Evolutionary conservation across 148 eudicot genomes (phyloP).

Genomic region (Oxyria digyna): DNA sequence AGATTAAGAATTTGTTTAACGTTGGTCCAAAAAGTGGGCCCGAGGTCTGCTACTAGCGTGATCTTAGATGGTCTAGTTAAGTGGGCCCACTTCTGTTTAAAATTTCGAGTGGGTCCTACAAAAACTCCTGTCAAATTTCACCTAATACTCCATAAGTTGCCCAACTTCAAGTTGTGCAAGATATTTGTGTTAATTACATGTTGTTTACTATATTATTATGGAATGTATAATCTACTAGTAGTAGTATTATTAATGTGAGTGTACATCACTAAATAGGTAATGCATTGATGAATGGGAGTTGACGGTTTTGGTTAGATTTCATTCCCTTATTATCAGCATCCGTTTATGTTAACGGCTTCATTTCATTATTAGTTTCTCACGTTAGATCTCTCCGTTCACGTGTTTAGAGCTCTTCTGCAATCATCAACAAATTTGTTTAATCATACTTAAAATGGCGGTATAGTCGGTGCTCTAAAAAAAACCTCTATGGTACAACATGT

Average conservation of each 20-base stretch:
- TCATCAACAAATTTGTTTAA: background rate
- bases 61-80: background rate
- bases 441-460: background rate
- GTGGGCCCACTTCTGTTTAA: background rate
- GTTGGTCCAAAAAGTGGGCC: background rate
- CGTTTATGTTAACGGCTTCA: background rate
- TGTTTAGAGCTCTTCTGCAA: background rate
- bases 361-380: background rate
- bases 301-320: background rate
- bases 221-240: no score
- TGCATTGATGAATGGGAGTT: background rate
- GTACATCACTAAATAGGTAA: no score
- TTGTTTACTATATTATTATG: no score
- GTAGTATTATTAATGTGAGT: no score
- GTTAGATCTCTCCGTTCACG: conserved; percentile 2
- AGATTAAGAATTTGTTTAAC: background rate
- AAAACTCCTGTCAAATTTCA: background rate
- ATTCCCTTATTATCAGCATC: background rate
- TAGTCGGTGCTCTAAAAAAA: no score
- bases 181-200: no score
- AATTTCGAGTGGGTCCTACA: background rate
- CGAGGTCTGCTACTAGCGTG: background rate
- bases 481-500: no score
- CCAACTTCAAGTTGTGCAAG: no score
- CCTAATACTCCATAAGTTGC: background rate